These are phyloP conservation scores for Tulasnella calospora DNA, from an alignment of 768 basidiomycete species.

Conservation along the genomic window DNA sequence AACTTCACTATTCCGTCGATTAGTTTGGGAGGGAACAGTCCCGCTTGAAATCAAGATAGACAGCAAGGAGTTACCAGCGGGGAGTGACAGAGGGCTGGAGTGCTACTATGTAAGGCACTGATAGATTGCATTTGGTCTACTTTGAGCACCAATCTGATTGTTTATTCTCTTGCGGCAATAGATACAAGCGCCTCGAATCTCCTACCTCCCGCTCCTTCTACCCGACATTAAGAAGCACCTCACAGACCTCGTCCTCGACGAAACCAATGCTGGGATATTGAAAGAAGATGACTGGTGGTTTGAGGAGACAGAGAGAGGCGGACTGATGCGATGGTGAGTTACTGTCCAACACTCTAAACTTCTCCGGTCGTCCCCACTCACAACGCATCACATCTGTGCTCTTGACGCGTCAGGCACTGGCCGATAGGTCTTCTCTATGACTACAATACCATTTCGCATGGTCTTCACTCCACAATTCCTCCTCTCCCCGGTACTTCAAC, in stretches of 20 bases:
- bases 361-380: constrained; percentile 4
- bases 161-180: constrained; percentile 27
- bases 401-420: constrained; percentile 74
- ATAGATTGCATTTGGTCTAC: background rate
- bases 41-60: constrained; percentile 86
- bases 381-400: background rate
- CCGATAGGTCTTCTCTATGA: constrained; percentile 92
- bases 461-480: constrained; percentile 18
- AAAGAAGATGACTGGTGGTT: constrained; percentile 98
- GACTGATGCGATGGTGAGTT: constrained; percentile 78
- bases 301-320: constrained; percentile 72
- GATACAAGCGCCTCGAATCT: constrained; percentile 74
- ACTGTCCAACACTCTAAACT: background rate
- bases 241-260: constrained; percentile 89
- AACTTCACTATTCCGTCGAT: constrained; percentile 76
- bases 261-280: constrained; percentile 63
- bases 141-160: background rate
- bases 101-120: constrained; percentile 57
- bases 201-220: constrained; percentile 87
- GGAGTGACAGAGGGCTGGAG: constrained; percentile 83
- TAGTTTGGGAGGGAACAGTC: constrained; percentile 88
- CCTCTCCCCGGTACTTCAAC: constrained; percentile 28
- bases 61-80: constrained; percentile 82
- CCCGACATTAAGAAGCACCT: constrained; percentile 84
- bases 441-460: constrained; percentile 59